These are phyloP conservation scores for Xylaria sp. DNA, from an alignment of 2,329 filamentous ascomycete genomes.

Conservation along the genomic window DNA sequence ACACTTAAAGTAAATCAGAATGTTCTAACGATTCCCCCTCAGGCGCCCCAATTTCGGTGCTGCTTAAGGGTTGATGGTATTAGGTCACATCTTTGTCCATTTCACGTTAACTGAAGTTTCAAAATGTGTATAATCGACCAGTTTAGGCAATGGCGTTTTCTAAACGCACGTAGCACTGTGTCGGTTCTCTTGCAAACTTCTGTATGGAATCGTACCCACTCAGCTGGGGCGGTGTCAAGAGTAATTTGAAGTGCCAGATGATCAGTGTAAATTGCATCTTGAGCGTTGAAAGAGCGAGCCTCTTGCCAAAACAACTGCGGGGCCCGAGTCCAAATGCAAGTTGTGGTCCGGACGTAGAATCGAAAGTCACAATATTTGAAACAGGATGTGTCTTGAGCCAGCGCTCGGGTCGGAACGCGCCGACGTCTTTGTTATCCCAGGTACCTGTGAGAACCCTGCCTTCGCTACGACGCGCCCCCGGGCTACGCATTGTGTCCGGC, in stretches of 20 bases:
- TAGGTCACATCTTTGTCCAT: no score
- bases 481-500: conserved; percentile 28
- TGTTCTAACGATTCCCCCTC: no score
- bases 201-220: conserved; percentile 40
- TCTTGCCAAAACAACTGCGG: conserved; percentile 37
- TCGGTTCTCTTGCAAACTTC: conserved; percentile 48
- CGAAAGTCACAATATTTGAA: conserved; percentile 8
- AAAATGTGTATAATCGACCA: neutral
- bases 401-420: conserved; percentile 37
- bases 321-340: conserved; percentile 38
- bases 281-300: conserved; percentile 32
- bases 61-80: no score
- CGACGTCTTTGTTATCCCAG: conserved; percentile 37
- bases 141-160: conserved; percentile 21
- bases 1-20: no score
- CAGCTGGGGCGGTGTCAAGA: conserved; percentile 29
- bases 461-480: conserved; percentile 8
- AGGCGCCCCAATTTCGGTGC: no score
- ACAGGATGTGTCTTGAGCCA: conserved; percentile 30
- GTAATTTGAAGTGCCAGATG: conserved; percentile 36
- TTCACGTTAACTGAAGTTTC: no score
- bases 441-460: conserved; percentile 20
- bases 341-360: conserved; percentile 32
- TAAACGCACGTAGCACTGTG: conserved; percentile 45
- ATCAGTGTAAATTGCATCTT: conserved; percentile 38